Evolutionary conservation across 805 yeast species (phyloP), one percentile per base, ranked within the genome.

Genomic region (Candida corydali): DNA sequence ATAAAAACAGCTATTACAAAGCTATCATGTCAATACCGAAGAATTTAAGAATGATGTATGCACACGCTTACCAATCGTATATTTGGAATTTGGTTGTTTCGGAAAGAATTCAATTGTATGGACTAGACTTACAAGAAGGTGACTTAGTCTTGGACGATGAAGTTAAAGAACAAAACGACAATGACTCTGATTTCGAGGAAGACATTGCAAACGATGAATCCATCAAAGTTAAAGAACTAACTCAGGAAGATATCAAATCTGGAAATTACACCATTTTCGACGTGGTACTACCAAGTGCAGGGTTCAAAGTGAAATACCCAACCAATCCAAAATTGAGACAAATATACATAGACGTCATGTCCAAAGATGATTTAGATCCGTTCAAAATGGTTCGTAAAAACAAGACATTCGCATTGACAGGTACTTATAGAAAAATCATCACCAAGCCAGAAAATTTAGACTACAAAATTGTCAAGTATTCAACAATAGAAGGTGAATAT

Each of bases 31-130:
- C 87, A 39, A 84, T 93, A 46, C 98, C 98, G 23, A 76, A 96
- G 59, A 89, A 89, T 55, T 68, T 93, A 55, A 73, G 96, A 56
- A 77, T 89, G 40, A 91, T 93, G 94, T 93, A 93, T 54, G 96
- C 85, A 2, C 99, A 93, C 61, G 96, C 98, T 3, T 94, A 94
- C 58, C 98, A 93, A 63, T 86, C 96, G 45, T 93, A 82, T 53
- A 76, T 93, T 19, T 94, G 98, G 99, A 94, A 94, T 54, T 56
- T 72, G 36, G 94, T 82, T 24, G 91, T 88, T 1, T 82, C 94
- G 35, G 75, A 75, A 46, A 73, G 98, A 53, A 68, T 87, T 29
- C 76, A 76, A 49, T 54, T 80, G 38, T 82, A 73, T 59, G 97
- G 97, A 2, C 54, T 75, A 43, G 56, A 70, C 18, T 76, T 84